A percentile compares a stretch with the other conserved stretches of the same genome.
Evolutionary conservation across 306 rosid genomes (phyloP).

Genomic region (Vigna reflexopilosa): DNA sequence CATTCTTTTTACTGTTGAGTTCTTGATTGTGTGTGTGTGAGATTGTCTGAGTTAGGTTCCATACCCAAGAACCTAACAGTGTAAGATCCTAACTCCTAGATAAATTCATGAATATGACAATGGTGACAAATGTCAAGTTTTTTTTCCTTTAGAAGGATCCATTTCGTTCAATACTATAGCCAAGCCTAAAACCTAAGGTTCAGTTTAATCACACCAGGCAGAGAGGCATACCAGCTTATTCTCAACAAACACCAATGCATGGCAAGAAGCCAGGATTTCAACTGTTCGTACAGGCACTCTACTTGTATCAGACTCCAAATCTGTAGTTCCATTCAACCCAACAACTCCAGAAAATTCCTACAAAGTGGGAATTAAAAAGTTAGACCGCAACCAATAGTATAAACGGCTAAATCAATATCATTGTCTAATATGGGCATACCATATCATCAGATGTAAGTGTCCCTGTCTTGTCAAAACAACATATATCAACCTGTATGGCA

Average conservation of each 20-base stretch:
- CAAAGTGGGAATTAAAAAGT: constrained; percentile 32
- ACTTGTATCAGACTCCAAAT: constrained; percentile 75
- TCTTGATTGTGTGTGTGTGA: too few relatives aligned
- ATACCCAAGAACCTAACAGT: too few relatives aligned
- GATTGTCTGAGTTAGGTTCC: too few relatives aligned
- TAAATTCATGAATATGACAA: background rate
- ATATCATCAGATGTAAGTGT: constrained; percentile 99
- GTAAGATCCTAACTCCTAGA: background rate
- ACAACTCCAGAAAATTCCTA: constrained; percentile 97
- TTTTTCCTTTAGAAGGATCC: background rate
- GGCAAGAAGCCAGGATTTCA: constrained; percentile 98
- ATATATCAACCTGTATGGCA: constrained; percentile 89
- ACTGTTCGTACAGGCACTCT: constrained; percentile 73
- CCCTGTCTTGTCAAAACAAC: constrained; percentile 99
- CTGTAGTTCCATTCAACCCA: constrained; percentile 63
- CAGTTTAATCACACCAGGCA: constrained; percentile 17
- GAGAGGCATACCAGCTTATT: constrained; percentile 82
- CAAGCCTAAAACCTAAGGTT: constrained; percentile 10
- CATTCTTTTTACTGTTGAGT: too few relatives aligned
- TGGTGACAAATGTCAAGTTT: background rate
- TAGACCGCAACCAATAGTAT: constrained; percentile 23
- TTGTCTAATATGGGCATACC: constrained; percentile 58
- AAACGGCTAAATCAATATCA: constrained; percentile 26
- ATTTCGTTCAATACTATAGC: constrained; percentile 12
- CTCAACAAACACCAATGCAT: constrained; percentile 97